Percentiles rank a stretch among this genome's conserved stretches.
Evolutionary conservation across 345 rosid species (phyloP).

Genomic region (Syzygium oleosum): DNA sequence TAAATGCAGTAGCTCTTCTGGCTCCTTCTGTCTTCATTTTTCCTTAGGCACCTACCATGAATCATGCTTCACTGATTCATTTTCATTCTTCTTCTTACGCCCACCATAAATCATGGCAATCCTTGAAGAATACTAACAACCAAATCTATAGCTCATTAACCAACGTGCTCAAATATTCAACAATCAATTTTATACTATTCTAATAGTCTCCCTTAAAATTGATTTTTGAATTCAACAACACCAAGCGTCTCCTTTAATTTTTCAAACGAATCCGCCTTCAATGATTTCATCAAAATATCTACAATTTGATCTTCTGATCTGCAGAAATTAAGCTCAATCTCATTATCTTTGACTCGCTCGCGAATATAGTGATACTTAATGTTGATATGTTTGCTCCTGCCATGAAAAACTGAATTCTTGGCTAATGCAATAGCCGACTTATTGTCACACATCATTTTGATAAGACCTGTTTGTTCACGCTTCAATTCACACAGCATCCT

Average conservation of each 20-base stretch:
- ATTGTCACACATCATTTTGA: background rate
- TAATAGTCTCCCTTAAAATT: background rate
- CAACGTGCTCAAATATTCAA: background rate
- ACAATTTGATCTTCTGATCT: background rate
- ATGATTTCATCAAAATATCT: background rate
- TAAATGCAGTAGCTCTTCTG: background rate
- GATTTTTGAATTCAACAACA: background rate
- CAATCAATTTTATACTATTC: background rate
- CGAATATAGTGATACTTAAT: background rate
- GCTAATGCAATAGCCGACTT: background rate
- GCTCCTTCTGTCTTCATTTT: background rate
- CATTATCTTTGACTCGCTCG: background rate
- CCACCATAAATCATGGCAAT: background rate
- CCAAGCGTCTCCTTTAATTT: rapidly evolving
- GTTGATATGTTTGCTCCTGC: background rate
- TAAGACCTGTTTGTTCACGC: background rate
- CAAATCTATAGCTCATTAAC: background rate
- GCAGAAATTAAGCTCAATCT: background rate
- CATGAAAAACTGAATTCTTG: background rate
- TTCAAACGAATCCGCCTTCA: background rate
- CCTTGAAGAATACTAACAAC: background rate
- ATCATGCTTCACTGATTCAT: background rate
- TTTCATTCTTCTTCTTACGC: background rate
- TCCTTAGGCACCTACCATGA: background rate
- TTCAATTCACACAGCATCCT: background rate